A percentile compares a stretch with the other conserved stretches of the same genome.
These are phyloP conservation scores for Alloteropsis semialata DNA, from an alignment of 176 grass and related monocot species.

Conservation along the genomic window DNA sequence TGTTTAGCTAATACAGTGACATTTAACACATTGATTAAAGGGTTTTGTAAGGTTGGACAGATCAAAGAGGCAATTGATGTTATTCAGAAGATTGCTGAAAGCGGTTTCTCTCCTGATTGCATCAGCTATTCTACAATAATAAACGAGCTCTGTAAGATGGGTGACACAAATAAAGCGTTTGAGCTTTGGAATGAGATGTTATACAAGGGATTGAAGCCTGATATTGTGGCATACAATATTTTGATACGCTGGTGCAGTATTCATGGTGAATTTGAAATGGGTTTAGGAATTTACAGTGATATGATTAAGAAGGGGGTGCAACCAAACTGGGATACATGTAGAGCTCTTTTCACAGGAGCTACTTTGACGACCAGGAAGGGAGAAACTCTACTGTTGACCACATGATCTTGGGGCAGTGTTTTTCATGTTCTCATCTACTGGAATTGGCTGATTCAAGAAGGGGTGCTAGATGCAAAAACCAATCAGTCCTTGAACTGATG, in stretches of 20 bases:
- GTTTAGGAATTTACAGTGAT: conserved; percentile 47
- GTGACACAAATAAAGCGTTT: conserved; percentile 56
- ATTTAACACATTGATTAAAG: conserved; percentile 73
- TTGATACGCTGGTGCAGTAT: conserved; percentile 58
- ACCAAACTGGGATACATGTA: conserved; percentile 59
- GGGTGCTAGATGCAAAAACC: background rate
- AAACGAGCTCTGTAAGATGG: conserved; percentile 46
- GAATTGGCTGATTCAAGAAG: background rate
- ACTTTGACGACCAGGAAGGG: conserved; percentile 36
- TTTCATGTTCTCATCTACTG: background rate
- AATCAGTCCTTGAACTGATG: background rate
- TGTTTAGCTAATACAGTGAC: conserved; percentile 56
- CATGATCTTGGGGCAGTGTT: conserved; percentile 26
- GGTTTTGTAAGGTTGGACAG: conserved; percentile 53
- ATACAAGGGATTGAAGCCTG: conserved; percentile 52
- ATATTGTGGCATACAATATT: conserved; percentile 69
- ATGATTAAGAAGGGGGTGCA: conserved; percentile 54
- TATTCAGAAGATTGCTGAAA: conserved; percentile 34
- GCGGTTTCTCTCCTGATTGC: conserved; percentile 63
- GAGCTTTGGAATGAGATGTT: conserved; percentile 72
- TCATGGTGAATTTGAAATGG: conserved; percentile 41
- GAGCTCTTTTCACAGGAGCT: conserved; percentile 51
- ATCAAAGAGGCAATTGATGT: conserved; percentile 59
- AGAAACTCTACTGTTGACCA: conserved; percentile 28
- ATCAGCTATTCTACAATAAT: conserved; percentile 73